Conservation (phyloP, 148 eudicot species). For the Fagopyrum homotropicum region DNA sequence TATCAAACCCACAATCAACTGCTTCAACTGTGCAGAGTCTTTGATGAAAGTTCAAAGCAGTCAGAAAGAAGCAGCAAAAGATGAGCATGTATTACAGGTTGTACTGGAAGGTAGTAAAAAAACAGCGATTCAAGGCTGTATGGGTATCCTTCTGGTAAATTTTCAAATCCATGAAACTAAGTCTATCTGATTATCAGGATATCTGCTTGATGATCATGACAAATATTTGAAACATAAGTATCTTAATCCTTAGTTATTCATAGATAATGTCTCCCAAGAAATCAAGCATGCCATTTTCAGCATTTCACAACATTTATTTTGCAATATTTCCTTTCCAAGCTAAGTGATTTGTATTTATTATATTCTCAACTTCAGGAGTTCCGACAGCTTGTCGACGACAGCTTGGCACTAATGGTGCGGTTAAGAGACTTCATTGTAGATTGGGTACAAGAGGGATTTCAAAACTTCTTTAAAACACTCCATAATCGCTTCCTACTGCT, state of each 20-base stretch:
- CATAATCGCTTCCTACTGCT: conserved; percentile 55
- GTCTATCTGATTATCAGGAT: not conserved
- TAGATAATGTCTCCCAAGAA: not conserved
- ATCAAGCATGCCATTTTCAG: not conserved
- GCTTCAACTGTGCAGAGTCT: conserved; percentile 43
- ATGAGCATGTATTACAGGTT: conserved; percentile 47
- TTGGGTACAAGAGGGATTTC: conserved; percentile 97
- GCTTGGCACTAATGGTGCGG: conserved; percentile 47
- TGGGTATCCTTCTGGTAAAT: conserved; percentile 73
- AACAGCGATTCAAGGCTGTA: conserved; percentile 78
- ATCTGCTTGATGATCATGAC: not conserved
- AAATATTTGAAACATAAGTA: not conserved
- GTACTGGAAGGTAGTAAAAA: conserved; percentile 76
- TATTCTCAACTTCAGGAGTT: conserved; percentile 46
- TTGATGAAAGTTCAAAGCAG: conserved; percentile 48
- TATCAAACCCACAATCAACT: not conserved
- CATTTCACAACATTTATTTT: not conserved
- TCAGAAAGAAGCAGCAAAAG: conserved; percentile 51
- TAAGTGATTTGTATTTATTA: not conserved
- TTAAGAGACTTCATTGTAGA: conserved; percentile 59
- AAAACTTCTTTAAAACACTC: conserved; percentile 74
- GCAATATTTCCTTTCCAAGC: not conserved
- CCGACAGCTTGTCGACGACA: conserved; percentile 76
- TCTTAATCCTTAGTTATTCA: not conserved
- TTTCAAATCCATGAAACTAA: conserved; percentile 1